Evolutionary conservation across 2,329 filamentous ascomycete species (phyloP).

Genomic region (Penicillium sp.): DNA sequence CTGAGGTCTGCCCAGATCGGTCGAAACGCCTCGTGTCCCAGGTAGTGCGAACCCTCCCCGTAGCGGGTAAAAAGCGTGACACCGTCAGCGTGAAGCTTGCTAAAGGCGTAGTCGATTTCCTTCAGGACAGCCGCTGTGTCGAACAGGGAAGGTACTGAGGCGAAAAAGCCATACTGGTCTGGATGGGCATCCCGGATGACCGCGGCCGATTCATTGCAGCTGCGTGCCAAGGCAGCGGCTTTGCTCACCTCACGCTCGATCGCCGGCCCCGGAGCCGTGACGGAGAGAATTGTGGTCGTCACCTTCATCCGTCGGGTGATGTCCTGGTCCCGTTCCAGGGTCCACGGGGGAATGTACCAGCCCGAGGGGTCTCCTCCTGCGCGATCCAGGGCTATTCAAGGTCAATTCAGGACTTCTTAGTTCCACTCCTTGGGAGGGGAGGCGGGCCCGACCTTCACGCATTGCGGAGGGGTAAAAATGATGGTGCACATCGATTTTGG

Average conservation of each 20-base stretch:
- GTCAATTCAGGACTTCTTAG: background rate
- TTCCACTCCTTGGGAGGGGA: background rate
- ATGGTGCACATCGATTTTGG: background rate
- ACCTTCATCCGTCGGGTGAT: background rate
- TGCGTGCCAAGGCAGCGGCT: background rate
- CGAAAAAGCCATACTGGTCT: background rate
- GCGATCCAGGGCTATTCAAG: background rate
- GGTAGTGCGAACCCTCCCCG: background rate
- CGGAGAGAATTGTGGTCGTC: background rate
- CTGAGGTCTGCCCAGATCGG: background rate
- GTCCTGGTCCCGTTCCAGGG: background rate
- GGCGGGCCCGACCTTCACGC: background rate
- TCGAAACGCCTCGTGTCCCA: background rate
- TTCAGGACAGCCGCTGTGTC: background rate
- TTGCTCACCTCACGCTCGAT: background rate
- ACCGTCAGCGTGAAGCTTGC: background rate
- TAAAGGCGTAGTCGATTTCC: background rate
- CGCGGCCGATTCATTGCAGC: background rate
- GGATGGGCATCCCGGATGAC: background rate
- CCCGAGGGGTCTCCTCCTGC: background rate
- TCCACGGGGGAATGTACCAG: background rate
- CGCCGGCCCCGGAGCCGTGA: background rate
- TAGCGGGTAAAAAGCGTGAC: background rate
- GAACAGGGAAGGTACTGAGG: background rate
- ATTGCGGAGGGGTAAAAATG: background rate